Evolutionary conservation across 2,329 filamentous ascomycete genomes (phyloP).

Genomic region (Aspergillus clavatus): DNA sequence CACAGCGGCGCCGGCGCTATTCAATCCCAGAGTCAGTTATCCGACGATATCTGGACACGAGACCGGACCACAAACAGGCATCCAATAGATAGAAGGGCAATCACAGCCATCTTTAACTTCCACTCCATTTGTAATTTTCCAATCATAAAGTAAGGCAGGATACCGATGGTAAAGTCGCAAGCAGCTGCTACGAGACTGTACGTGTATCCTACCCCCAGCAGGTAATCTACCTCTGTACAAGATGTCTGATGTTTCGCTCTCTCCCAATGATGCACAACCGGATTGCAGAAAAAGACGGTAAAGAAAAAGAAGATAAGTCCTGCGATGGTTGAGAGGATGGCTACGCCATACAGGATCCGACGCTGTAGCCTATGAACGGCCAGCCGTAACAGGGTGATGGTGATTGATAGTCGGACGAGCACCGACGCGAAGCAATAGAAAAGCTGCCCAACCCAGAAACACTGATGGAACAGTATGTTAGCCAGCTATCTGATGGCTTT

Average conservation of each 20-base stretch:
- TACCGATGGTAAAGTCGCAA: conserved; percentile 49
- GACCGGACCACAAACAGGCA: not conserved
- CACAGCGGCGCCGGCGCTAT: not conserved
- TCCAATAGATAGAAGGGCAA: not conserved
- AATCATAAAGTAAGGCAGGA: conserved; percentile 36
- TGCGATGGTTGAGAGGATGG: conserved; percentile 41
- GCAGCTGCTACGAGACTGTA: conserved; percentile 24
- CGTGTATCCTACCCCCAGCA: conserved; percentile 24
- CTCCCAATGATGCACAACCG: conserved; percentile 48
- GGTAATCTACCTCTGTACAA: conserved; percentile 36
- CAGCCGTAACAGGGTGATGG: conserved; percentile 50
- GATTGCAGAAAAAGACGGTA: conserved; percentile 48
- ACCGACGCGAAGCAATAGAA: conserved; percentile 47
- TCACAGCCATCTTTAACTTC: not conserved
- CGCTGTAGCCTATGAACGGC: conserved; percentile 43
- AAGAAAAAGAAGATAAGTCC: conserved; percentile 47
- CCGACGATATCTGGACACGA: not conserved
- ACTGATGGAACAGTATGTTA: too few species aligned
- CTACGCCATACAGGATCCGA: conserved; percentile 44
- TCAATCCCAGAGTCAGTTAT: too few species aligned
- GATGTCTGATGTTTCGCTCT: conserved; percentile 24
- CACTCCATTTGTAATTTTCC: not conserved
- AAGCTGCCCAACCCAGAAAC: conserved; percentile 51
- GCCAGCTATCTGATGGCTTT: too few species aligned
- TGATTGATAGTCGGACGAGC: conserved; percentile 48